Base-by-base conservation (phyloP, 306 rosid genomes). In the Vigna angularis region DNA sequence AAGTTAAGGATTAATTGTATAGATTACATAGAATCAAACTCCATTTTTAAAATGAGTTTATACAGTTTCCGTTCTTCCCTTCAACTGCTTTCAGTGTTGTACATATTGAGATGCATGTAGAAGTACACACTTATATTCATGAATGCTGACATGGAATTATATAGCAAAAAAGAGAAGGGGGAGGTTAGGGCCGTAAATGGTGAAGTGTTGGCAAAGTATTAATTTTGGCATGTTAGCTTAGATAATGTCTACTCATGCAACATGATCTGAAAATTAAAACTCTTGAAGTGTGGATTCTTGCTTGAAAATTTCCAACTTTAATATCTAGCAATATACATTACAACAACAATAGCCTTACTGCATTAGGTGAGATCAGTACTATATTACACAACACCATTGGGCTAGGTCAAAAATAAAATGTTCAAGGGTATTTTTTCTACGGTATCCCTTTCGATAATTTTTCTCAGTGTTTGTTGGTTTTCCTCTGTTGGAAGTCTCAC, bases 1-100 rank as follows among this genome's bases (percentile, higher is more conserved):
- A 18, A 50, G 36, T 50, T 56, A 66, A 73, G 62, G 16, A 72
- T 75, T 48, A 48, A 65, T 32, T 73, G 66, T 79, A 44, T 48
- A 3, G 24, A 8, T 14, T 68, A 51, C 22, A 70, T 6, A 20
- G 20, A 74, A 34, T 32, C 26, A 55, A 56, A 53, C 70, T 50
- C 6, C 38, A 61, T 79, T 42, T 40, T 66, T 32, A 24, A 26
- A 66, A 72, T 17, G 76, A 66, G 26, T 72, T 42, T 42, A 9
- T 42, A 42, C 47, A 2, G 66, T 38, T 72, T 72, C 64, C n/a
- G 22, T 62, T 36, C 32, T 6, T 22, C 26, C 50, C 58, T 73
- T 55, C n/a, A 6, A 26, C 66, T 24, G 0, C 49, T 28, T 70
- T 30, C 13, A 38, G 49, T 17, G 74, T 66, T 15, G 14, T 12